Percentiles rank a stretch among this genome's conserved stretches.
phyloP scores from a whole-genome alignment of 176 grass and related monocot genomes.

The Stipa capillata region DNA sequence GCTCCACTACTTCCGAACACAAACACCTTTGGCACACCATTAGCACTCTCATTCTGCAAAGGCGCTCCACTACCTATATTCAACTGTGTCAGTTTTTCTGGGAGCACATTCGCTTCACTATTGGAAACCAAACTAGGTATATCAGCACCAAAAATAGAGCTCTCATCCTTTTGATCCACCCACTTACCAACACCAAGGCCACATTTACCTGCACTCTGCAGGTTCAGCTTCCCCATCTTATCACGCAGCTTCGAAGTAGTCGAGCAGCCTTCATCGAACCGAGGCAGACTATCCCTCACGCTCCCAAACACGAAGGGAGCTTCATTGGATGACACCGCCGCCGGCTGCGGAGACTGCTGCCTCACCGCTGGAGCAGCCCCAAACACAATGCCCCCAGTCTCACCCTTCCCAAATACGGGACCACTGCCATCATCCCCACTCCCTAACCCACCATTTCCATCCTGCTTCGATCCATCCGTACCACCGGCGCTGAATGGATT shows the following conservation, averaged over 20 bases:
- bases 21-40: slow-evolving; percentile 21
- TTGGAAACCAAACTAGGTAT: slow-evolving; percentile 9
- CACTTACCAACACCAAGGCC: background rate
- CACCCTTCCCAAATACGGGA: background rate
- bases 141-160: slow-evolving; percentile 11
- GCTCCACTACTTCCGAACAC: slow-evolving; percentile 42
- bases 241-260: slow-evolving; percentile 28
- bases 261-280: slow-evolving; percentile 16
- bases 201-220: slow-evolving; percentile 10
- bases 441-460: background rate
- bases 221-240: slow-evolving; percentile 51
- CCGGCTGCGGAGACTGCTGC: slow-evolving; percentile 7
- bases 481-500: slow-evolving; percentile 33
- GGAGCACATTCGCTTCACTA: slow-evolving; percentile 18
- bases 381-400: slow-evolving; percentile 21
- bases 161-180: background rate
- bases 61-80: slow-evolving; percentile 37
- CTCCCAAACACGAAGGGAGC: slow-evolving; percentile 34
- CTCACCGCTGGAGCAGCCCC: slow-evolving; percentile 1
- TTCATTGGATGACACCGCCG: background rate
- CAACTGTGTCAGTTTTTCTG: slow-evolving; percentile 42
- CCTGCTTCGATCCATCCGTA: background rate
- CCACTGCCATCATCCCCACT: background rate
- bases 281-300: slow-evolving; percentile 33
- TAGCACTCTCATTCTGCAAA: background rate